Evolutionary conservation across 495 filamentous ascomycete genomes (phyloP).

Genomic region (Penicillium samsonianum): DNA sequence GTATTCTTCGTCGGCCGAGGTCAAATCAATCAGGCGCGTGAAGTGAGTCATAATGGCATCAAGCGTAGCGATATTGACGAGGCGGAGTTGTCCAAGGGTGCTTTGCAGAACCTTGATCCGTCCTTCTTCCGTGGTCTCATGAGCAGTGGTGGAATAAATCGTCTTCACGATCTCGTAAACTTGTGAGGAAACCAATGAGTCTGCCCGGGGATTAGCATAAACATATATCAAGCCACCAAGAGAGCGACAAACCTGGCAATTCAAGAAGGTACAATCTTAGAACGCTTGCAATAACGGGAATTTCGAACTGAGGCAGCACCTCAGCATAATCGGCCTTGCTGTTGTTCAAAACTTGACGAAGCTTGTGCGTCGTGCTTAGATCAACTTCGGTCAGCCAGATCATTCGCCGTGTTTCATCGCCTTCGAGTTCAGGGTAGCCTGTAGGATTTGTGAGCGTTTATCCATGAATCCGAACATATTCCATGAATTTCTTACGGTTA

Average conservation of each 20-base stretch:
- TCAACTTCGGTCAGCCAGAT: slow-evolving; percentile 96
- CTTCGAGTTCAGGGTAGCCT: slow-evolving; percentile 96
- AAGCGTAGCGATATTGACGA: slow-evolving; percentile 97
- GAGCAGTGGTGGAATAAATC: slow-evolving; percentile 78
- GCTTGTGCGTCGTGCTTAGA: slow-evolving; percentile 78
- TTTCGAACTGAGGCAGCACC: slow-evolving; percentile 79
- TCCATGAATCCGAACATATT: background rate
- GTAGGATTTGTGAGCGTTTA: slow-evolving; percentile 12
- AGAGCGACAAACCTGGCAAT: slow-evolving; percentile 70
- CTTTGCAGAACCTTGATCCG: slow-evolving; percentile 93
- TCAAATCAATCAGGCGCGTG: slow-evolving; percentile 93
- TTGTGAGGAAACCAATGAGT: slow-evolving; percentile 96
- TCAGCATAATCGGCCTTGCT: slow-evolving; percentile 80
- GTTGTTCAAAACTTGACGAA: slow-evolving; percentile 81
- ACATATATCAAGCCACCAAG: slow-evolving; percentile 6
- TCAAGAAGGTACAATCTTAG: slow-evolving; percentile 96
- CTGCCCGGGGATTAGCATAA: slow-evolving; percentile 41
- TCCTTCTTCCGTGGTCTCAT: slow-evolving; percentile 68
- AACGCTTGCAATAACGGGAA: slow-evolving; percentile 89
- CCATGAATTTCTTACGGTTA: slow-evolving; percentile 57
- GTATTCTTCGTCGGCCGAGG: slow-evolving; percentile 90
- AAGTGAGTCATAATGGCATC: slow-evolving; percentile 98
- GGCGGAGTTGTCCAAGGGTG: slow-evolving; percentile 88
- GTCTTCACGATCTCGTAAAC: slow-evolving; percentile 99
- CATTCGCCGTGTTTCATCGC: slow-evolving; percentile 86